Evolutionary conservation across 345 rosid genomes (phyloP).

Genomic region (Capsella bursapastoris): DNA sequence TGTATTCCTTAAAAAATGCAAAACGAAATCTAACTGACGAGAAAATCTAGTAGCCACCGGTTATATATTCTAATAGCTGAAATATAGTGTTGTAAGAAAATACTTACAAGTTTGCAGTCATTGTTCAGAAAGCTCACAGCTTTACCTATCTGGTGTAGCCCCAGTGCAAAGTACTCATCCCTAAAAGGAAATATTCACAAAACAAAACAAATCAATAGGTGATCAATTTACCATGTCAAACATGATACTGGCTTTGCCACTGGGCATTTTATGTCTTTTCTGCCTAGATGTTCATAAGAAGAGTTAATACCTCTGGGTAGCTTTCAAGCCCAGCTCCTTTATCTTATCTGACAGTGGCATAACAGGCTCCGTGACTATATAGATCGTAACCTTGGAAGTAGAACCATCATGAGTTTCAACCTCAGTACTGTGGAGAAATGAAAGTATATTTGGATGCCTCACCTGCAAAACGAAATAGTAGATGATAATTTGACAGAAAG

Average conservation of each 20-base stretch:
- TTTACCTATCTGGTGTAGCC: slow-evolving; percentile 88
- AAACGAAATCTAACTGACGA: slow-evolving; percentile 17
- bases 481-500: slow-evolving; percentile 10
- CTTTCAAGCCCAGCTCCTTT: slow-evolving; percentile 87
- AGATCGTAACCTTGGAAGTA: slow-evolving; percentile 70
- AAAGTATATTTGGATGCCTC: slow-evolving; percentile 93
- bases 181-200: slow-evolving; percentile 48
- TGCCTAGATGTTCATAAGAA: slow-evolving; percentile 24
- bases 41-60: slow-evolving; percentile 8
- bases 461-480: slow-evolving; percentile 58
- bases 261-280: neutral
- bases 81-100: neutral
- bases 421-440: slow-evolving; percentile 96
- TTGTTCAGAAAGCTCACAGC: slow-evolving; percentile 99
- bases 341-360: slow-evolving; percentile 96
- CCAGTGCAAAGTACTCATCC: slow-evolving; percentile 98
- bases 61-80: slow-evolving; percentile 15
- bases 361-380: slow-evolving; percentile 97
- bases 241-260: slow-evolving; percentile 20
- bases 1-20: neutral
- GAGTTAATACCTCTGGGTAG: slow-evolving; percentile 76
- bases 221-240: neutral
- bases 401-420: slow-evolving; percentile 80
- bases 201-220: neutral
- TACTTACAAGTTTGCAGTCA: slow-evolving; percentile 95